Percentiles rank a stretch among this genome's conserved stretches.
Evolutionary conservation across 2,329 filamentous ascomycete species (phyloP).

Genomic region (Paraconiothyrium brasiliense): DNA sequence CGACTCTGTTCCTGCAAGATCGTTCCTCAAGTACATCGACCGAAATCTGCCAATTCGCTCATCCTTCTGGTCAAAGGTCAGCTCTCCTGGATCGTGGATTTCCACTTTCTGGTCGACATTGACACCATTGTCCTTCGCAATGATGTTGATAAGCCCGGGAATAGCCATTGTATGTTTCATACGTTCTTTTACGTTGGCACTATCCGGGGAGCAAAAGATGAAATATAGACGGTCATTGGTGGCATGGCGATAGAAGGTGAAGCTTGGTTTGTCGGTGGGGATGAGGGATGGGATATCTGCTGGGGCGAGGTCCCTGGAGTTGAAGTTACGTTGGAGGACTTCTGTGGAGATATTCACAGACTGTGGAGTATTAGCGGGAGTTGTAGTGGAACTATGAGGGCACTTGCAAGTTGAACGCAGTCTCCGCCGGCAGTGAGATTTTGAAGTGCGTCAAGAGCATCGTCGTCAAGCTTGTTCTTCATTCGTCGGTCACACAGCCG

Average conservation of each 20-base stretch:
- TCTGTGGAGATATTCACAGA: conserved; percentile 30
- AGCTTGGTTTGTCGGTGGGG: conserved; percentile 30
- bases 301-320: conserved; percentile 9
- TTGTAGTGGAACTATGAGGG: background rate
- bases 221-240: conserved; percentile 29
- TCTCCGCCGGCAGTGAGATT: conserved; percentile 21
- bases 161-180: conserved; percentile 45
- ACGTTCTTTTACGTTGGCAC: conserved; percentile 33
- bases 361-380: conserved; percentile 17
- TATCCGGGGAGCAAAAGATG: conserved; percentile 38
- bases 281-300: conserved; percentile 18
- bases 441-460: conserved; percentile 29
- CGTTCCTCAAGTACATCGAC: conserved; percentile 32
- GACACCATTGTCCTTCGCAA: conserved; percentile 32
- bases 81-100: conserved; percentile 36
- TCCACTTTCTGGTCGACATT: conserved; percentile 39
- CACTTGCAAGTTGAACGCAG: conserved; percentile 35
- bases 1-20: conserved; percentile 33
- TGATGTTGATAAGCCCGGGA: conserved; percentile 38
- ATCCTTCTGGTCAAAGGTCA: conserved; percentile 29
- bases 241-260: conserved; percentile 41
- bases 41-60: conserved; percentile 31
- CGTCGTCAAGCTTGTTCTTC: conserved; percentile 37
- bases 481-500: conserved; percentile 44
- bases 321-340: conserved; percentile 26